These are phyloP conservation scores for Geotrichum bryndzae DNA, from an alignment of 1,139 yeast species.

Conservation along the genomic window DNA sequence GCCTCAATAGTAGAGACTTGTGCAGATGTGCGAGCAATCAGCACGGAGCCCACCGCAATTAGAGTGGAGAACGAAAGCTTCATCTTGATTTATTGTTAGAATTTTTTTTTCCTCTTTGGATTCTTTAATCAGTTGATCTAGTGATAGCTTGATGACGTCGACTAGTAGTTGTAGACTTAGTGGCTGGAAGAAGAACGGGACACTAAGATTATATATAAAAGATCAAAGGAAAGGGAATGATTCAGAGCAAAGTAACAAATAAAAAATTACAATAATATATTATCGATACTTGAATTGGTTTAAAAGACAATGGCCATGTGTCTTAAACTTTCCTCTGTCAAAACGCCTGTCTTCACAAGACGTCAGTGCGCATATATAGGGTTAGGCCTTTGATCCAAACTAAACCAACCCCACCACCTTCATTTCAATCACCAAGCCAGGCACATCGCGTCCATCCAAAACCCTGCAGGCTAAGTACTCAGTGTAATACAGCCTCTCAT, in stretches of 20 bases:
- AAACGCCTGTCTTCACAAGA: neutral
- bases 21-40: neutral
- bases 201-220: no score
- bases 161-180: no score
- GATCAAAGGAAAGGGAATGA: no score
- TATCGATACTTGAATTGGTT: neutral
- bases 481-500: neutral
- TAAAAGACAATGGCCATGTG: conserved; percentile 4
- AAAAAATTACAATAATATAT: neutral
- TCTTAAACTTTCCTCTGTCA: neutral
- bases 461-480: neutral
- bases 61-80: neutral
- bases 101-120: neutral
- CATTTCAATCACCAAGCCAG: neutral
- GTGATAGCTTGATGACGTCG: no score
- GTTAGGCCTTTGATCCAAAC: neutral
- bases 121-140: no score
- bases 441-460: neutral
- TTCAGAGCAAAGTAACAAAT: neutral
- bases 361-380: conserved; percentile 2
- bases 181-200: no score
- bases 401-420: neutral
- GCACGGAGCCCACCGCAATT: neutral
- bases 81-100: neutral
- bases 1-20: conserved; percentile 10